Conservation (phyloP, 768 basidiomycete genomes). For the Tylopilus balloui region DNA sequence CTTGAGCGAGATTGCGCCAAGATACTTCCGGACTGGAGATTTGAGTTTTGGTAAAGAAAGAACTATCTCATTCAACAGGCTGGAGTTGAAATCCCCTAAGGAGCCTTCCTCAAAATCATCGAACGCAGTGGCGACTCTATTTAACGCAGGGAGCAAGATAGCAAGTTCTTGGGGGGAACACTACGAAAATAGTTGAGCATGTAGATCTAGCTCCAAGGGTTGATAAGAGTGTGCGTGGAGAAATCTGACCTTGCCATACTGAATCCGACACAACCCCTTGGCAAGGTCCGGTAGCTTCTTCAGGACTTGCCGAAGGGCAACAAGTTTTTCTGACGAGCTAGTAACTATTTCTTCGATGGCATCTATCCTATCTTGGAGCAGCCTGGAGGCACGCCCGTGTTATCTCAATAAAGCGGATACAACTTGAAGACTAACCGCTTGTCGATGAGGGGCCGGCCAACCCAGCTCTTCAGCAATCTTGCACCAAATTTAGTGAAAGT, state of each 20-base stretch:
- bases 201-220: not conserved
- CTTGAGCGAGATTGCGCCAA: conserved; percentile 54
- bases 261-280: conserved; percentile 80
- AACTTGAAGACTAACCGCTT: conserved; percentile 43
- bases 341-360: conserved; percentile 79
- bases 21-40: conserved; percentile 47
- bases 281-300: conserved; percentile 82
- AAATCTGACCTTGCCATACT: conserved; percentile 76
- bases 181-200: conserved; percentile 31
- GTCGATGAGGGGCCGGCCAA: conserved; percentile 80
- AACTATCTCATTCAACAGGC: conserved; percentile 67
- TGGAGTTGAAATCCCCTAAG: conserved; percentile 57
- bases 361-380: conserved; percentile 70
- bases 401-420: not conserved
- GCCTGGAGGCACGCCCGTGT: conserved; percentile 38
- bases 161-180: conserved; percentile 83
- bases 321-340: conserved; percentile 58
- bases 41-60: conserved; percentile 62
- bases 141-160: conserved; percentile 69
- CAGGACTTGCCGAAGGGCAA: conserved; percentile 63
- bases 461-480: conserved; percentile 77
- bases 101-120: conserved; percentile 39
- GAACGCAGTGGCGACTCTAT: conserved; percentile 64
- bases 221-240: not conserved
- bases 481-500: conserved; percentile 89